Percentiles rank a stretch among this genome's conserved stretches.
Conservation (phyloP, 1,284 basidiomycete species). For the Quambalaria eucalypti region DNA sequence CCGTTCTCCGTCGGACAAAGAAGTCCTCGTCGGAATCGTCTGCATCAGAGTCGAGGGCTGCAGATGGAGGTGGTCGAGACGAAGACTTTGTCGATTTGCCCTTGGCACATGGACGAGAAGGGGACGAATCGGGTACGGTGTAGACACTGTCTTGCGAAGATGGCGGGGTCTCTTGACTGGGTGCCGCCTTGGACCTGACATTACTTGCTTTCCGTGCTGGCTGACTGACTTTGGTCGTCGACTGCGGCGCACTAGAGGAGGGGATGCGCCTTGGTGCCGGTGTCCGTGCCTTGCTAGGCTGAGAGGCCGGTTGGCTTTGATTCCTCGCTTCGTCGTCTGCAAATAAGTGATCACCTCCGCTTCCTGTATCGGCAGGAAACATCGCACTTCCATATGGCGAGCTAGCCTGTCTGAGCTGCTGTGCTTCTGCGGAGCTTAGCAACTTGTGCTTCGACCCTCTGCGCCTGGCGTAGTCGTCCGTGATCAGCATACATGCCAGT, state of each 20-base stretch:
- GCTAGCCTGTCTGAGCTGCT: background rate
- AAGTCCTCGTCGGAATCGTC: slow-evolving; percentile 1
- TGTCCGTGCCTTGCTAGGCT: too few species aligned
- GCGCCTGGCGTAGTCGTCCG: background rate
- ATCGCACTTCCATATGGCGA: background rate
- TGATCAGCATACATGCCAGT: background rate
- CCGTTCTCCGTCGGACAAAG: background rate
- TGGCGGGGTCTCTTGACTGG: background rate
- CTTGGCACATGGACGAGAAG: background rate
- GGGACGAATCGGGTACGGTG: background rate
- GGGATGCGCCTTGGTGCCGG: too few species aligned
- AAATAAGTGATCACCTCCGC: background rate
- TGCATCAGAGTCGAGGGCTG: too few species aligned
- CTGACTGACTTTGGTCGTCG: too few species aligned
- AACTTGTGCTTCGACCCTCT: background rate
- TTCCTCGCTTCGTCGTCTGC: too few species aligned
- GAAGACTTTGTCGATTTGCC: background rate
- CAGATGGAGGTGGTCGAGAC: too few species aligned
- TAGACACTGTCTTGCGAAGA: background rate
- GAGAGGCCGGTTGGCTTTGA: too few species aligned
- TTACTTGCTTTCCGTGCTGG: background rate
- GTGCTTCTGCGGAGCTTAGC: background rate
- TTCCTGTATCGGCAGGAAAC: background rate
- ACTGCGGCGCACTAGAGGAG: too few species aligned
- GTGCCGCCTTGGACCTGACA: background rate